Base-by-base conservation (phyloP, 768 basidiomycete species). In the Suillus ampliporus region DNA sequence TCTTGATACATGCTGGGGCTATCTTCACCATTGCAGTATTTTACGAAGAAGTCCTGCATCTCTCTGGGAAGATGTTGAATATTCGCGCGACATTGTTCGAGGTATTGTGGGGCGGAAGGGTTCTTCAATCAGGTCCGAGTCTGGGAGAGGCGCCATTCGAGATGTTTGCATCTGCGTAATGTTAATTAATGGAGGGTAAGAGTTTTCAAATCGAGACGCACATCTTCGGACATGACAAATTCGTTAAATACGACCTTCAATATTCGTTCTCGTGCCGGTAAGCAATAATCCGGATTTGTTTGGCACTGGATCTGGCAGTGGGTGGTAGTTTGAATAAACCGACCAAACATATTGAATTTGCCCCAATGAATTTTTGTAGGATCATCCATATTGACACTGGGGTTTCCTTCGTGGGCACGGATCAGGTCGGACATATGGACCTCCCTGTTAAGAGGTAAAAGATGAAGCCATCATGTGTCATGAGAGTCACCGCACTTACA, bases 281-380 rank as follows among this genome's bases (percentile, higher is more conserved):
- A 89, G 48, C 81, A 79, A 67, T 91, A 91, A 51, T 88, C 86
- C 5, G 84, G 79, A 59, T 80, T 82, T 19, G 61, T 72, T 54
- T 84, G 84, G 71, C 91, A 94, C 63, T 91, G 87, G 11, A 84
- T 77, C 76, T 97, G 95, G 68, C 90, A 94, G 64, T 90, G 85
- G 0, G 84, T 83, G 7, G 95, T 90, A 68, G 84, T 87, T 57
- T 86, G 84, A 61, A 97, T 87, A 69, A 95, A 94, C 63, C 89
- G 84, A 35, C 90, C 95, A 80, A 98, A 91, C 85, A 94, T 90
- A 67, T 90, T 91, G 76, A 92, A 97, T 77, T 99, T 99, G 31
- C 90, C 92, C 97, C 97, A 99, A 70, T 98, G 95, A 59, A 98
- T 91, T 71, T 88, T 87, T 44, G 74, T 79, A 4, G 87, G 80